Percentiles rank a stretch among this genome's conserved stretches.
phyloP scores from a whole-genome alignment of 2,329 filamentous ascomycete genomes.

The Neonectria faginata region DNA sequence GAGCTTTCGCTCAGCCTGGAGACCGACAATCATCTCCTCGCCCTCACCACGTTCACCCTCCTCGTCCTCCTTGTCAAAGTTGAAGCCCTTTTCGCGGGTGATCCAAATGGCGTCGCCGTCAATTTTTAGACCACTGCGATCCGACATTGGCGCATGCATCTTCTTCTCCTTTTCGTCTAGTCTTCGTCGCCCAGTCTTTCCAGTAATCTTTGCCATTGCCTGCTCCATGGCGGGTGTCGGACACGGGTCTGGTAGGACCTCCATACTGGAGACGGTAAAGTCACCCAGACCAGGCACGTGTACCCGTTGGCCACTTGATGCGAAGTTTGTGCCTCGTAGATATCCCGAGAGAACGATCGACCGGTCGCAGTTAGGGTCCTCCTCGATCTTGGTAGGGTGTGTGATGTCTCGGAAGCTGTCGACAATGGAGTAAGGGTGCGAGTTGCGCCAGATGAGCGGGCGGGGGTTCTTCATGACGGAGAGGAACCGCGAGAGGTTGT shows the following conservation, averaged over 20 bases:
- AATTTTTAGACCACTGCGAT: constrained; percentile 94
- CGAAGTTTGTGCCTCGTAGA: constrained; percentile 92
- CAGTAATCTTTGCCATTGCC: constrained; percentile 83
- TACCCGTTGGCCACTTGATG: constrained; percentile 84
- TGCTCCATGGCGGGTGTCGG: constrained; percentile 93
- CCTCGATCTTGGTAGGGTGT: constrained; percentile 89
- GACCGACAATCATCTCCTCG: constrained; percentile 90
- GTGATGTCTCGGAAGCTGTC: constrained; percentile 97
- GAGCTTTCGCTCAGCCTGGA: constrained; percentile 85
- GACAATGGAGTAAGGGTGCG: constrained; percentile 92
- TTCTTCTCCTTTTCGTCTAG: constrained; percentile 97
- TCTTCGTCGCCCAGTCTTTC: constrained; percentile 82
- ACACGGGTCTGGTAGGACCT: constrained; percentile 91
- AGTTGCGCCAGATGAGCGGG: constrained; percentile 96
- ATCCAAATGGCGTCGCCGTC: constrained; percentile 98
- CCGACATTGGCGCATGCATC: constrained; percentile 96
- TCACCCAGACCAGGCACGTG: constrained; percentile 95
- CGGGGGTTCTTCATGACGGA: constrained; percentile 99
- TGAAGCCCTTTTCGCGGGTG: constrained; percentile 76
- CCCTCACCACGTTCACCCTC: constrained; percentile 86
- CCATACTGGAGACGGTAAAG: constrained; percentile 83
- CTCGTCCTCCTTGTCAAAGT: constrained; percentile 76
- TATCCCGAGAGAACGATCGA: constrained; percentile 94
- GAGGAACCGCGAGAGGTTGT: constrained; percentile 94
- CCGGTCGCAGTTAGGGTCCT: constrained; percentile 88